Percentiles rank a stretch among this genome's conserved stretches.
Evolutionary conservation across 495 filamentous ascomycete genomes (phyloP).

Genomic region (Neurospora terricola): DNA sequence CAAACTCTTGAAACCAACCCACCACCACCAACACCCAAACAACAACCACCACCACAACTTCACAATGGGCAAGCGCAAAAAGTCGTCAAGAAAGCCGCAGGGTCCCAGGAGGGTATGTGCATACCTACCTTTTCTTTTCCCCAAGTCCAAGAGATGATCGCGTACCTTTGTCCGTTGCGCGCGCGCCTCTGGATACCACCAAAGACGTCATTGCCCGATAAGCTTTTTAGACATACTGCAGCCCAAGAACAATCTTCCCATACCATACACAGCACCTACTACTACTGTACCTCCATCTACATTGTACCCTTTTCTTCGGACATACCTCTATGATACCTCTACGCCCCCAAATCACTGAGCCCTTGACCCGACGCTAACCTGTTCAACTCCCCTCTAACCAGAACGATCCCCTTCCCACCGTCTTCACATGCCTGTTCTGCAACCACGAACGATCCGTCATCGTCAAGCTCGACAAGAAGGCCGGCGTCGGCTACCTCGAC

Average conservation of each 20-base stretch:
- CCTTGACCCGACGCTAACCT: background rate
- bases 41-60: background rate
- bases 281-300: background rate
- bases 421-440: conserved; percentile 95
- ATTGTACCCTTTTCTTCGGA: background rate
- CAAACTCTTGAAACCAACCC: background rate
- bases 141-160: background rate
- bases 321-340: no score
- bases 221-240: background rate
- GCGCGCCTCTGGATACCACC: background rate
- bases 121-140: background rate
- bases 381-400: conserved; percentile 21
- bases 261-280: background rate
- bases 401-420: conserved; percentile 78
- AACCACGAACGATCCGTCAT: conserved; percentile 89
- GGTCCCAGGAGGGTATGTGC: conserved; percentile 66
- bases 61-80: conserved; percentile 83
- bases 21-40: background rate
- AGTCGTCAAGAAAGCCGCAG: conserved; percentile 74
- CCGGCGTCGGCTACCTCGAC: conserved; percentile 67
- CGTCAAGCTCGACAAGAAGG: conserved; percentile 86
- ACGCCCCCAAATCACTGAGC: no score
- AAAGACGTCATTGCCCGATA: background rate
- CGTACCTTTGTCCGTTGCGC: background rate
- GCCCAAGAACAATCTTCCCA: background rate